phyloP scores from a whole-genome alignment of 176 grass and related monocot genomes.

The Avena sativa region DNA sequence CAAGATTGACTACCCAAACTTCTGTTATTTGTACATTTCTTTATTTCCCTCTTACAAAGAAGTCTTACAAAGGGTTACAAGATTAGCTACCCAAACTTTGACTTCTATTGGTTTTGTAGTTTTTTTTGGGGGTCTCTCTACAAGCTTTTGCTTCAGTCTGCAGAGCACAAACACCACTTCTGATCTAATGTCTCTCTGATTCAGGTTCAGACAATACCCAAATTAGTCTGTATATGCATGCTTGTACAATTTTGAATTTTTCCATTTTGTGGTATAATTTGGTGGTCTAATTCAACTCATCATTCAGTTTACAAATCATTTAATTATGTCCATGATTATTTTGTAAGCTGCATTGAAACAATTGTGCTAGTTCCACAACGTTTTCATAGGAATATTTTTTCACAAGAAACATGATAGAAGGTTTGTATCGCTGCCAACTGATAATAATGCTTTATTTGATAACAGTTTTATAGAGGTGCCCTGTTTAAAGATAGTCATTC shows the following conservation, averaged over 20 bases:
- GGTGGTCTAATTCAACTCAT: neutral
- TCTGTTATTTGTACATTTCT: no score
- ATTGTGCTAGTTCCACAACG: neutral
- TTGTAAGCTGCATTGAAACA: neutral
- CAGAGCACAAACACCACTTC: neutral
- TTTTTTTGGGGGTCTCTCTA: no score
- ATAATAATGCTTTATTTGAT: neutral
- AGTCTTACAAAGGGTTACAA: no score
- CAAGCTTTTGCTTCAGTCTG: neutral
- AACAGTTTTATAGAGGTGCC: neutral
- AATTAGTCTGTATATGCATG: neutral
- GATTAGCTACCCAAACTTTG: no score
- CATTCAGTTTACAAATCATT: neutral
- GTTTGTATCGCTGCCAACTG: neutral
- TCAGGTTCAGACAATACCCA: neutral
- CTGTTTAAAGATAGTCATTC: no score
- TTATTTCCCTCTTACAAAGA: no score
- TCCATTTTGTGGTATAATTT: neutral
- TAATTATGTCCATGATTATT: neutral
- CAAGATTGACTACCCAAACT: no score
- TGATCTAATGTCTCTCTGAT: neutral
- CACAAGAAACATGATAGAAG: neutral
- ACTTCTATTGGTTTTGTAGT: no score
- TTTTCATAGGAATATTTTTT: neutral
- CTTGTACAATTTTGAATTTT: neutral